Percentiles rank a stretch among this genome's conserved stretches.
Evolutionary conservation across 805 yeast species (phyloP).

Genomic region (Teunomyces pallodes): DNA sequence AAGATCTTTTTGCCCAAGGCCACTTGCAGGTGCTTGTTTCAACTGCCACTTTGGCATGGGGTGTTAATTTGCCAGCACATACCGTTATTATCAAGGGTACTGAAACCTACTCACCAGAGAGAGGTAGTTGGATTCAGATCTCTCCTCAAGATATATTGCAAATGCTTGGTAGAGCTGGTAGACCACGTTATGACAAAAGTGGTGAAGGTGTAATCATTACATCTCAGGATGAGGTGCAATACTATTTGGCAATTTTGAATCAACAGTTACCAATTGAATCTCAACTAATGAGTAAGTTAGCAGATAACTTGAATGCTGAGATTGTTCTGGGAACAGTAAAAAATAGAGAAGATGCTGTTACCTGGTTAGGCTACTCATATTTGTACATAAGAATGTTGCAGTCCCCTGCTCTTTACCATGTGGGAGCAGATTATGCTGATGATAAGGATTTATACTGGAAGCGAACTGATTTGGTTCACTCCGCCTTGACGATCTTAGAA

Average conservation of each 20-base stretch:
- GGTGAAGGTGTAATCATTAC: slow-evolving; percentile 96
- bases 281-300: slow-evolving; percentile 66
- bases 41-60: slow-evolving; percentile 96
- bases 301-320: slow-evolving; percentile 84
- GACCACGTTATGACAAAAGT: slow-evolving; percentile 88
- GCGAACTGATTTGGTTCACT: slow-evolving; percentile 67
- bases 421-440: slow-evolving; percentile 59
- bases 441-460: slow-evolving; percentile 50
- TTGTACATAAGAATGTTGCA: slow-evolving; percentile 73
- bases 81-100: slow-evolving; percentile 93
- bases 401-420: slow-evolving; percentile 73
- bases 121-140: slow-evolving; percentile 85
- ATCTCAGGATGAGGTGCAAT: slow-evolving; percentile 78
- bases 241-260: slow-evolving; percentile 84
- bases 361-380: slow-evolving; percentile 81
- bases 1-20: slow-evolving; percentile 86
- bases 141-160: slow-evolving; percentile 93
- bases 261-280: slow-evolving; percentile 93
- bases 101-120: slow-evolving; percentile 87
- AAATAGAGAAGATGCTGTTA: slow-evolving; percentile 61
- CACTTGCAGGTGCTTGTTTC: slow-evolving; percentile 80
- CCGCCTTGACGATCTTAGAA: slow-evolving; percentile 64
- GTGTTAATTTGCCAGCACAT: slow-evolving; percentile 93
- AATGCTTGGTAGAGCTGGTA: slow-evolving; percentile 98
- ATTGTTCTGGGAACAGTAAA: slow-evolving; percentile 68